Conservation (phyloP, 768 basidiomycete species). For the Candolleomyces efflorescens region DNA sequence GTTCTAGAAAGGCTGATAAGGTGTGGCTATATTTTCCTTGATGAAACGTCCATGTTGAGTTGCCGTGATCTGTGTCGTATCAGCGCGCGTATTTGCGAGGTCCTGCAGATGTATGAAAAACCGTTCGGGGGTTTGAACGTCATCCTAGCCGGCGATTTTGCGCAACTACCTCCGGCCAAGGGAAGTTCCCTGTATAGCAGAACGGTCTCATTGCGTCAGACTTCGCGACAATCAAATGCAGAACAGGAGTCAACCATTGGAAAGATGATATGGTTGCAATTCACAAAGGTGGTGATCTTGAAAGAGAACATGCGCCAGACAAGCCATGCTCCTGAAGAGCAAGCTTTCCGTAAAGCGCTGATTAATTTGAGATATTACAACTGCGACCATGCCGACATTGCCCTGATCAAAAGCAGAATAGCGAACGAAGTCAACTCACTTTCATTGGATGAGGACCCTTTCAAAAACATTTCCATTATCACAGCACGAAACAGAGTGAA, state of each 20-base stretch:
- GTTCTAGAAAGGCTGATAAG: too few species aligned
- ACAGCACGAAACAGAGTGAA: slow-evolving; percentile 31
- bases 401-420: slow-evolving; percentile 25
- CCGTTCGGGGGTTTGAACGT: slow-evolving; percentile 35
- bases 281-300: slow-evolving; percentile 28
- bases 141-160: slow-evolving; percentile 43
- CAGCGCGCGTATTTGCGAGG: slow-evolving; percentile 16
- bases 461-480: slow-evolving; percentile 33
- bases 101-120: slow-evolving; percentile 13
- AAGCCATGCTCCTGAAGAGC: slow-evolving; percentile 17
- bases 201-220: not conserved
- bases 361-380: slow-evolving; percentile 35
- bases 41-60: slow-evolving; percentile 40
- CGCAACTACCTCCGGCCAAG: slow-evolving; percentile 31
- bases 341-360: slow-evolving; percentile 22
- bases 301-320: slow-evolving; percentile 32
- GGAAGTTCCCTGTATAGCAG: not conserved
- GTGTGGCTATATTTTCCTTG: slow-evolving; percentile 35
- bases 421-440: slow-evolving; percentile 4
- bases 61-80: slow-evolving; percentile 25
- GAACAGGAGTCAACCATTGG: slow-evolving; percentile 21
- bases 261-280: slow-evolving; percentile 28
- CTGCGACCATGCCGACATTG: slow-evolving; percentile 35
- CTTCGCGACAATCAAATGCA: not conserved
- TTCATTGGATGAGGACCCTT: slow-evolving; percentile 14